Conservation (phyloP, 2,329 filamentous ascomycete genomes). For the Simplicillium sp. region DNA sequence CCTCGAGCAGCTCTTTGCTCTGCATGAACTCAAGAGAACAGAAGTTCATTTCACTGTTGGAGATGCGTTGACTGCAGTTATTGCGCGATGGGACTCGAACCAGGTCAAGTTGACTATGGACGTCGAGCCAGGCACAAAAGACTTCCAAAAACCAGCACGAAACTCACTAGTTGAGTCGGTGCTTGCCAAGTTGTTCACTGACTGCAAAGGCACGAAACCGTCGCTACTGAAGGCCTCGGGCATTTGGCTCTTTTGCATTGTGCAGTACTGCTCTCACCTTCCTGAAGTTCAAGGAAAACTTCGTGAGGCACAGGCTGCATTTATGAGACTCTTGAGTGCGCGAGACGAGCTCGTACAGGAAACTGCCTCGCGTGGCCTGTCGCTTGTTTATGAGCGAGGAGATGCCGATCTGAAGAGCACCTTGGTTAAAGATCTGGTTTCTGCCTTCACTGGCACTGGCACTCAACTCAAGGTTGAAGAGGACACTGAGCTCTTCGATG, state of each 20-base stretch:
- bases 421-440: conserved; percentile 78
- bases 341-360: conserved; percentile 94
- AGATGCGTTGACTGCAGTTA: conserved; percentile 71
- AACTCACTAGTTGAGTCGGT: conserved; percentile 38
- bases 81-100: conserved; percentile 75
- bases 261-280: conserved; percentile 83
- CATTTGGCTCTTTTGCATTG: conserved; percentile 87
- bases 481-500: conserved; percentile 89
- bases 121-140: conserved; percentile 44
- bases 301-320: conserved; percentile 72
- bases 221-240: conserved; percentile 84
- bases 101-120: conserved; percentile 68
- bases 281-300: conserved; percentile 63
- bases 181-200: conserved; percentile 63
- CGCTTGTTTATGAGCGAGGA: conserved; percentile 90
- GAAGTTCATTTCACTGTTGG: conserved; percentile 89
- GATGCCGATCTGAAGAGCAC: conserved; percentile 71
- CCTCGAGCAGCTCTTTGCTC: conserved; percentile 57
- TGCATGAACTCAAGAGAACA: conserved; percentile 77
- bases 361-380: conserved; percentile 80
- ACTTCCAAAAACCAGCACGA: conserved; percentile 27
- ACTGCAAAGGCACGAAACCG: conserved; percentile 80
- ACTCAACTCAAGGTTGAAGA: conserved; percentile 73
- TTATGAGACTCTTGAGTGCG: conserved; percentile 78
- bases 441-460: conserved; percentile 74